phyloP scores from a whole-genome alignment of 2,329 filamentous ascomycete genomes.

The Botryosphaeria dothidea region DNA sequence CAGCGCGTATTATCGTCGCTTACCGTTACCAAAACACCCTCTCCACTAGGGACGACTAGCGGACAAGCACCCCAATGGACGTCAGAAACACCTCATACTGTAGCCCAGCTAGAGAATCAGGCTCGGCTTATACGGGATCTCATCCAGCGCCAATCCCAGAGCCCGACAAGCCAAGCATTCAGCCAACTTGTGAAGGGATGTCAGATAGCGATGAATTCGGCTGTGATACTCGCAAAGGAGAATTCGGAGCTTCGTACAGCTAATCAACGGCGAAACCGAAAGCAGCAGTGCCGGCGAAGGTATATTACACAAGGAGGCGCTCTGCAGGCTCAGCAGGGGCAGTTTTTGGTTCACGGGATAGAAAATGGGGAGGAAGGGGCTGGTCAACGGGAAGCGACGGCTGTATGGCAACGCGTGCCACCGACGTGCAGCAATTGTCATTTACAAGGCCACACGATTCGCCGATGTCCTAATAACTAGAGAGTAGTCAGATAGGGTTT shows the following conservation, averaged over 20 bases:
- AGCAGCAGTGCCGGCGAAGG: slow-evolving; percentile 18
- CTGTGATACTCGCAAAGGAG: slow-evolving; percentile 18
- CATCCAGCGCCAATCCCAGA: slow-evolving; percentile 24
- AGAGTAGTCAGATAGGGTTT: no score
- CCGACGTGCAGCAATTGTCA: not conserved
- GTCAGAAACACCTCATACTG: slow-evolving; percentile 25
- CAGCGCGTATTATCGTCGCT: slow-evolving; percentile 25
- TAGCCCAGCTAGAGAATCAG: slow-evolving; percentile 25
- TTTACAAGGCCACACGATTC: not conserved
- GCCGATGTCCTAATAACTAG: not conserved
- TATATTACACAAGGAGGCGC: slow-evolving; percentile 16
- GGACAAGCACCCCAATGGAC: slow-evolving; percentile 19
- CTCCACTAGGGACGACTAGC: slow-evolving; percentile 21
- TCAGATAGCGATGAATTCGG: slow-evolving; percentile 20
- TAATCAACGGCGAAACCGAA: not conserved
- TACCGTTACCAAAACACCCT: slow-evolving; percentile 23
- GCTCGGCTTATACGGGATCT: slow-evolving; percentile 21
- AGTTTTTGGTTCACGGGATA: not conserved
- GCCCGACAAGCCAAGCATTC: slow-evolving; percentile 20
- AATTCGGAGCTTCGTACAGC: slow-evolving; percentile 14
- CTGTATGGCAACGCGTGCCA: not conserved
- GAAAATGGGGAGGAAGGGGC: not conserved
- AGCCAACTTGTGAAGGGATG: slow-evolving; percentile 24
- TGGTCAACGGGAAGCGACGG: not conserved
- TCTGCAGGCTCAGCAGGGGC: not conserved